These are phyloP conservation scores for Phytophthora kernoviae DNA, from an alignment of 352 stramenopile species.

Conservation along the genomic window DNA sequence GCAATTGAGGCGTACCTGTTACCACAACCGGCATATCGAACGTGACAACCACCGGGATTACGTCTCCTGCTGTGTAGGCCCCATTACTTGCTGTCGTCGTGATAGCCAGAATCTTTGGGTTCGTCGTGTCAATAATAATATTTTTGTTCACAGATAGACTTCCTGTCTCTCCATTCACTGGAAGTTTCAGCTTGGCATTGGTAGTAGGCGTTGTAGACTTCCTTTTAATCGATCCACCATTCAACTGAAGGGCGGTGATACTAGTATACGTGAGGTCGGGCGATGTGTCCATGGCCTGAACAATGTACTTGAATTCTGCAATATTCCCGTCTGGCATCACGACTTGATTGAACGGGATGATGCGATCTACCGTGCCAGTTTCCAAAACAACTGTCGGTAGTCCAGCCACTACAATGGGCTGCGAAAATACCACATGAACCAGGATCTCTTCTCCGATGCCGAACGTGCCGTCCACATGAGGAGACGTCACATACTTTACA, in stretches of 20 bases:
- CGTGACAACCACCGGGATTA: conserved; percentile 53
- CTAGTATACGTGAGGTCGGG: conserved; percentile 68
- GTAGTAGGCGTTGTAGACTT: conserved; percentile 57
- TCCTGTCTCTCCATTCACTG: conserved; percentile 53
- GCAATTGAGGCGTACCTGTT: conserved; percentile 45
- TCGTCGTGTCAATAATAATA: conserved; percentile 72
- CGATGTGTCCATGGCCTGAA: conserved; percentile 72
- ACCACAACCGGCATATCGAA: conserved; percentile 72
- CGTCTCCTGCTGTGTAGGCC: conserved; percentile 68
- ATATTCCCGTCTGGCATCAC: conserved; percentile 41
- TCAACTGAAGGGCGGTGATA: conserved; percentile 54
- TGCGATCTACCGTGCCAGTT: conserved; percentile 66
- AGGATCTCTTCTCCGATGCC: conserved; percentile 73
- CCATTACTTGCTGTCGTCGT: conserved; percentile 35
- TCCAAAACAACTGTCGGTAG: conserved; percentile 67
- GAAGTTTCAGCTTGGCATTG: conserved; percentile 50
- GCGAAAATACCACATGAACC: conserved; percentile 76
- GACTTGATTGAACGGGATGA: conserved; percentile 57
- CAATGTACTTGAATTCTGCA: conserved; percentile 73
- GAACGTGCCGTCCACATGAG: conserved; percentile 66
- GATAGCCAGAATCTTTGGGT: conserved; percentile 52
- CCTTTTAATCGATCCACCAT: conserved; percentile 61
- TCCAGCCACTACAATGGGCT: conserved; percentile 61
- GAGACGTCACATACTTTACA: conserved; percentile 60
- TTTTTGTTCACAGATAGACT: conserved; percentile 76